Percentiles rank a stretch among this genome's conserved stretches.
These are phyloP conservation scores for Nicotiana noctiflora DNA, from an alignment of 257 asterid species.

Conservation along the genomic window DNA sequence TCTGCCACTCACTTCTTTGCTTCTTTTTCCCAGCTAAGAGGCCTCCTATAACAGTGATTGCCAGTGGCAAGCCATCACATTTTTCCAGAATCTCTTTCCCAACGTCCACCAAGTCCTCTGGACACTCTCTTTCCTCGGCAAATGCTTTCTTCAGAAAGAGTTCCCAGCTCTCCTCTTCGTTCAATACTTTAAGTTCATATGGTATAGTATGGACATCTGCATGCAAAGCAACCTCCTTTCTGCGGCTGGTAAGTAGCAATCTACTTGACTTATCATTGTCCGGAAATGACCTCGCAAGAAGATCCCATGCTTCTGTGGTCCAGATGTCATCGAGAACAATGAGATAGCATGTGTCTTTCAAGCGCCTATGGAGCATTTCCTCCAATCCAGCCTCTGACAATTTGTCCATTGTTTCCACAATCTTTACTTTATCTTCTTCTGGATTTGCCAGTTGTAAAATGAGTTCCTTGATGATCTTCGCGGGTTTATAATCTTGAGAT, in stretches of 20 bases:
- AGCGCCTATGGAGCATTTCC: neutral
- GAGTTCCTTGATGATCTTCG: conserved; percentile 15
- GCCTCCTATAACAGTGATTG: conserved; percentile 17
- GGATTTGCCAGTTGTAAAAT: conserved; percentile 2
- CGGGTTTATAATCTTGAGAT: neutral
- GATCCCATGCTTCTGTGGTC: conserved; percentile 15
- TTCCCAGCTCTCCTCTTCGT: conserved; percentile 16
- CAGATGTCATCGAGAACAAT: conserved; percentile 7
- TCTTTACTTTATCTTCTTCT: neutral
- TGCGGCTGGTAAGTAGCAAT: conserved; percentile 19
- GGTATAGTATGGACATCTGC: neutral
- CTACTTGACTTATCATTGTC: conserved; percentile 11
- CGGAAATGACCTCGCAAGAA: conserved; percentile 12
- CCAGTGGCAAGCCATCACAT: conserved; percentile 22
- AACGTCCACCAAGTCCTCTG: conserved; percentile 9
- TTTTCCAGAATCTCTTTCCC: conserved; percentile 17
- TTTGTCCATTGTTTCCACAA: neutral
- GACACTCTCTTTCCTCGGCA: neutral
- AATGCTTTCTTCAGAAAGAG: conserved; percentile 16
- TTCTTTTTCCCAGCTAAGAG: neutral
- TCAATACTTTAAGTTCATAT: conserved; percentile 9
- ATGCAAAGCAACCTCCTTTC: neutral
- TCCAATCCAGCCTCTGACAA: neutral
- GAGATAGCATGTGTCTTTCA: conserved; percentile 4
- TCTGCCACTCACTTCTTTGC: conserved; percentile 19